phyloP scores from a whole-genome alignment of 2,329 filamentous ascomycete species.

The Rhexocercosporidium sp. region DNA sequence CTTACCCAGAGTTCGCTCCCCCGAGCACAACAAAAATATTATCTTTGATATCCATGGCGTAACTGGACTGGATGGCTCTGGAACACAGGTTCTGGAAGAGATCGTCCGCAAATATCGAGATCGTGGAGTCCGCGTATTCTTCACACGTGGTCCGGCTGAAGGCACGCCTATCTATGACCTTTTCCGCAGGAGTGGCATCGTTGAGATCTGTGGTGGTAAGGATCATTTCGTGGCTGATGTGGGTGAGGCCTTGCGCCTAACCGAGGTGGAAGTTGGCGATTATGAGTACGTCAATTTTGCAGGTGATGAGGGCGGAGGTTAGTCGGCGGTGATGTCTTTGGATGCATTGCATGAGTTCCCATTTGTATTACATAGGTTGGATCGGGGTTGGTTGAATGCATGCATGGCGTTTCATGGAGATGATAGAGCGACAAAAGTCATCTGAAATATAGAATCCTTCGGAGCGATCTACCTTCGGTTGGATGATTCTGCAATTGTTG shows the following conservation, averaged over 20 bases:
- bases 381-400: constrained; percentile 14
- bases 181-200: constrained; percentile 81
- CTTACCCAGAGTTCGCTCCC: constrained; percentile 75
- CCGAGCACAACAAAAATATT: constrained; percentile 87
- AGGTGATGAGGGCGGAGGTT: constrained; percentile 34
- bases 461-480: not conserved
- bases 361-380: constrained; percentile 5
- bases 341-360: not conserved
- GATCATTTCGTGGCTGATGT: constrained; percentile 82
- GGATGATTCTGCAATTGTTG: not conserved
- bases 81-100: constrained; percentile 87
- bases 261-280: constrained; percentile 64
- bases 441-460: not conserved
- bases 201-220: constrained; percentile 79
- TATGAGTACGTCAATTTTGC: constrained; percentile 31
- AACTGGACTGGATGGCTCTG: constrained; percentile 90
- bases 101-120: constrained; percentile 84
- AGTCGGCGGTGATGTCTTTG: not conserved
- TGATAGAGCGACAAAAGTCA: not conserved
- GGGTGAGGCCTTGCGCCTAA: constrained; percentile 80
- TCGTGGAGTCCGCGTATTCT: constrained; percentile 77
- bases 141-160: constrained; percentile 59
- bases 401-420: constrained; percentile 20
- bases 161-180: constrained; percentile 58
- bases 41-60: constrained; percentile 99